Evolutionary conservation across 371 early-diverging fungal genomes (phyloP).

Genomic region (Blyttiomyces sp.): DNA sequence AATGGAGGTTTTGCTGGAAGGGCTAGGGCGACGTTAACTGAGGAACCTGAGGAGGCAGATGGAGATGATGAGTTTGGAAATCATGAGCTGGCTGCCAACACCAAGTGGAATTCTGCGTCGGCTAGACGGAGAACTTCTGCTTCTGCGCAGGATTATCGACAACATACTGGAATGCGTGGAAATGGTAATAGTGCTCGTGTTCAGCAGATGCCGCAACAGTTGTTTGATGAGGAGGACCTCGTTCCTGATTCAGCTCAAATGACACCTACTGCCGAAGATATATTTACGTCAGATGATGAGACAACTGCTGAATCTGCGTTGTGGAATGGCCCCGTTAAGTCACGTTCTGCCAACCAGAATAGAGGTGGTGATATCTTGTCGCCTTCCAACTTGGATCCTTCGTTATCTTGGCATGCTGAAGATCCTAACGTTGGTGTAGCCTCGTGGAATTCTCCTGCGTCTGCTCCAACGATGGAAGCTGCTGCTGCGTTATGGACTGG

Average conservation of each 20-base stretch:
- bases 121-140: background rate
- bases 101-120: no score
- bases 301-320: background rate
- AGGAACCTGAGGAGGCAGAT: background rate
- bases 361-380: no score
- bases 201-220: background rate
- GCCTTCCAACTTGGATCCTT: no score
- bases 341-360: no score
- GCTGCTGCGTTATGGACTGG: no score
- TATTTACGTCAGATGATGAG: background rate
- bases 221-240: background rate
- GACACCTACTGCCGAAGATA: background rate
- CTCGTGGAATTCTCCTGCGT: no score
- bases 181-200: background rate
- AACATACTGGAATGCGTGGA: background rate
- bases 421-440: no score
- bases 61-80: background rate
- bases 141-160: background rate
- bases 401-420: no score
- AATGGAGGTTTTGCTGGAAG: background rate
- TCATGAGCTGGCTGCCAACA: background rate
- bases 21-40: background rate
- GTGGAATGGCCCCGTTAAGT: slow-evolving; percentile 3
- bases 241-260: background rate
- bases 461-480: no score